Evolutionary conservation across 352 stramenopile species (phyloP), one percentile per base, ranked within the genome.

Genomic region (Pythium periplocum): DNA sequence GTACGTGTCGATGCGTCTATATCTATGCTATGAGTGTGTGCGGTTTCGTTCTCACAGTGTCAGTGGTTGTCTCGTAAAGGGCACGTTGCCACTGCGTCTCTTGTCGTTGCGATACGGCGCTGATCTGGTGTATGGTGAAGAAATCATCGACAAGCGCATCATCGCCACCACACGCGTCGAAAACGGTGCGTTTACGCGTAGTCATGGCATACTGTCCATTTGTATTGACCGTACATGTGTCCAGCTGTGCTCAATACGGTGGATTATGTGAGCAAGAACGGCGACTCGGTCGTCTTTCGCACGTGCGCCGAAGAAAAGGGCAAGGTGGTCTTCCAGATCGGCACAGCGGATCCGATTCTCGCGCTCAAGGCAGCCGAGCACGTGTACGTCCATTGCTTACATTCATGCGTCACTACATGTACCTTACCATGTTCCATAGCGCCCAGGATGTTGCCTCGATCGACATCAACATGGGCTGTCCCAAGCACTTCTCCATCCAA

Each of bases 401-500:
- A 8, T 1, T 12, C 38, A 26, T 26, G 17, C 17, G 17, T 26
- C 17, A 26, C 17, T 26, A 26, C 17, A 26, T 26, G 17, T 26
- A 26, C 17, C 17, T 26, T 26, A 26, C 17, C 17, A 26, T 26
- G 17, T 26, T 26, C 17, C 17, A 26, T 0, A 26, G 81, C 4
- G 73, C 81, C 26, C 63, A 84, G 2, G 90, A 98, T 58, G 89
- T 97, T 7, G 82, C 80, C 5, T 78, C 85, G n/a, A 72, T 98
- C 34, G 90, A 98, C 61, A 81, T 98, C 59, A 98, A 98, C 64
- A 98, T 98, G 92, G 92, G 92, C 51, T 98, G 92, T 54, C 92
- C 92, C 6, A 98, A 97, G 70, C 82, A 95, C 57, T 98, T 98
- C 51, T 97, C 87, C 11, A 59, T 96, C 32, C 83, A 96, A 51